Conservation (phyloP, 1,139 yeast species). For the Hansenula anomala region DNA sequence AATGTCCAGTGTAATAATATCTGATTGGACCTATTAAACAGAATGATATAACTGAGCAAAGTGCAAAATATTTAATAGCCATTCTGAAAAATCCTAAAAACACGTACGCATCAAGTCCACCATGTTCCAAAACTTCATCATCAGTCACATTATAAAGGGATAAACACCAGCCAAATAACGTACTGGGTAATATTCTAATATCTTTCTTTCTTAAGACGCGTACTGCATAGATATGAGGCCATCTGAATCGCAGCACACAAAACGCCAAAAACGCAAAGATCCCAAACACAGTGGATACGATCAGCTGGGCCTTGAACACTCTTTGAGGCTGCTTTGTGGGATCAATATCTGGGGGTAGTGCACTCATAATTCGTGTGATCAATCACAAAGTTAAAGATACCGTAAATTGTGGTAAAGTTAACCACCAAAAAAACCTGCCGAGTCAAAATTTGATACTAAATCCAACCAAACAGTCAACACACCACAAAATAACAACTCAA, state of each 20-base stretch:
- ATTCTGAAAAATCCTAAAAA: constrained; percentile 71
- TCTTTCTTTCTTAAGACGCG: constrained; percentile 20
- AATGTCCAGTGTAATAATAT: constrained; percentile 63
- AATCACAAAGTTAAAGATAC: neutral
- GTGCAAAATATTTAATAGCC: constrained; percentile 53
- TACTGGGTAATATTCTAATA: constrained; percentile 31
- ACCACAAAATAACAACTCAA: no score
- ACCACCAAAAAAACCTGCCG: no score
- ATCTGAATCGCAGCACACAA: constrained; percentile 35
- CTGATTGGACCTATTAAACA: constrained; percentile 63
- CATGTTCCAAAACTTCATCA: constrained; percentile 74
- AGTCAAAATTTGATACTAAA: no score
- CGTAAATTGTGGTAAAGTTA: no score
- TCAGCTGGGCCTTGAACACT: constrained; percentile 35
- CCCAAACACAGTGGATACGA: constrained; percentile 38
- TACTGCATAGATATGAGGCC: constrained; percentile 46
- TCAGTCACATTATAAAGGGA: constrained; percentile 63
- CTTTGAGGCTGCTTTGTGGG: constrained; percentile 23
- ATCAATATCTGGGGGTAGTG: constrained; percentile 22
- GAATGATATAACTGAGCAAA: constrained; percentile 53
- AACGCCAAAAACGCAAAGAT: constrained; percentile 39
- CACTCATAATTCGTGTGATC: constrained; percentile 16
- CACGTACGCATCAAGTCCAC: constrained; percentile 93
- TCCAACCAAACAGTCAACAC: no score
- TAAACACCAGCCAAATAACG: constrained; percentile 60